Base-by-base conservation (phyloP, 768 basidiomycete species). In the Guyanaporus albipodus region DNA sequence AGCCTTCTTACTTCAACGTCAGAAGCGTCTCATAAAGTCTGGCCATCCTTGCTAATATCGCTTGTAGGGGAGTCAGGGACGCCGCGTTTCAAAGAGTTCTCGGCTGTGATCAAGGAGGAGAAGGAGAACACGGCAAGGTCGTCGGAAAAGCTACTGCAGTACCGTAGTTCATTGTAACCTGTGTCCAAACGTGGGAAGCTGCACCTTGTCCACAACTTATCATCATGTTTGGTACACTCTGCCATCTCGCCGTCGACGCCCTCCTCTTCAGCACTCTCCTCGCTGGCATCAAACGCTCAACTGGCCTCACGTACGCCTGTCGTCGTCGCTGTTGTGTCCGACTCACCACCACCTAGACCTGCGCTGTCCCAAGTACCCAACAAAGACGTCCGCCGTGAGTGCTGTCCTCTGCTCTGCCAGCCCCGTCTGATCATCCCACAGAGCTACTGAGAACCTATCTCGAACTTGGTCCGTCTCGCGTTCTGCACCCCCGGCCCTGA, bases 331-430 rank as follows among this genome's bases (percentile, higher is more conserved):
- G 21, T 24, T 35, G 12, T 9, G 22, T 28, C 23, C 12, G 15
- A 8, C 45, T 53, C 49, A 49, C 44, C 5, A 3, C 15, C 0
- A 8, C 23, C 7, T 34, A 92, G 90, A 9, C 90, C 87, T 32
- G 83, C 83, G 14, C 67, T 94, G 9, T 69, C 78, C 4, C 78
- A 79, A 56, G 83, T 94, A 2, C 85, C 87, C 4, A 92, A 92
- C 76, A 94, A 93, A 64, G 91, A 94, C 57, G 59, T 92, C 24
- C 83, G 91, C 35, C 83, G 91, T 92, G 64, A 68, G 89, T 77
- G 37, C 2, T 18, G 24, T 18, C 43, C 17, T 47, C 11, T 11
- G 10, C 0, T 31, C 17, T 4, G n/a, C 31, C 27, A 26, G 4
- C 37, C 2, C 34, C 9, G 15, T 48, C 46, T 56, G 8, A 56